phyloP scores from a whole-genome alignment of 371 early-diverging fungal genomes.

The Rhizomucor pusillus region DNA sequence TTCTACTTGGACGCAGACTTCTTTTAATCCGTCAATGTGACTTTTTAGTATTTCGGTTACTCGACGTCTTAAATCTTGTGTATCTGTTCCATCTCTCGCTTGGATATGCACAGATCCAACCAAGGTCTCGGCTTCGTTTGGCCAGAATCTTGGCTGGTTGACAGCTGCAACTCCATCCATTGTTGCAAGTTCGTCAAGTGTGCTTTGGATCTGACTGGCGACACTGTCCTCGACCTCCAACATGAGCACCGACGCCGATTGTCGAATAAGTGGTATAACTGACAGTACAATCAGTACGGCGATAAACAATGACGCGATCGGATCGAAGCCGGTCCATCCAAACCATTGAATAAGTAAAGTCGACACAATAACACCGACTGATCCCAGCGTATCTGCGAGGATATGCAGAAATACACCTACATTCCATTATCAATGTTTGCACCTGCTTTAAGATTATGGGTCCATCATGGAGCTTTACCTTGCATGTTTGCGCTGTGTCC shows the following conservation, averaged over 20 bases:
- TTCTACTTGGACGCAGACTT: slow-evolving; percentile 52
- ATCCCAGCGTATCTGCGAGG: slow-evolving; percentile 93
- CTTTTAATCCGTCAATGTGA: slow-evolving; percentile 46
- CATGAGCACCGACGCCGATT: slow-evolving; percentile 64
- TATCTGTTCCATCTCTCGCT: slow-evolving; percentile 32
- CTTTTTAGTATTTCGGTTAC: slow-evolving; percentile 36
- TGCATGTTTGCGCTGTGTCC: slow-evolving; percentile 72
- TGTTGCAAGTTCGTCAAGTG: slow-evolving; percentile 47
- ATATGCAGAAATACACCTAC: slow-evolving; percentile 93
- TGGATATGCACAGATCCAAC: slow-evolving; percentile 59
- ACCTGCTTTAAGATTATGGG: neutral
- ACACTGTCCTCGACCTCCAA: slow-evolving; percentile 50
- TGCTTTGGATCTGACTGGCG: slow-evolving; percentile 48
- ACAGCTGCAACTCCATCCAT: slow-evolving; percentile 48
- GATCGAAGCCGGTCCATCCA: slow-evolving; percentile 95
- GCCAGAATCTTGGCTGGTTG: slow-evolving; percentile 58
- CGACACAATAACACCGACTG: slow-evolving; percentile 93
- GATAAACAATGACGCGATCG: slow-evolving; percentile 92
- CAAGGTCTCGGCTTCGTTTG: slow-evolving; percentile 56
- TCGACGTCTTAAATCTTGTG: slow-evolving; percentile 26
- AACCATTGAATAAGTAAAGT: slow-evolving; percentile 85
- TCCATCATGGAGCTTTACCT: slow-evolving; percentile 29
- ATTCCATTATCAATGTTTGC: neutral
- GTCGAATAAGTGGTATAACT: slow-evolving; percentile 81
- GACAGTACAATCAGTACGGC: slow-evolving; percentile 82